Evolutionary conservation across 2,329 filamentous ascomycete species (phyloP), one percentile per base, ranked within the genome.

Genomic region (Hyphodiscus sp.): DNA sequence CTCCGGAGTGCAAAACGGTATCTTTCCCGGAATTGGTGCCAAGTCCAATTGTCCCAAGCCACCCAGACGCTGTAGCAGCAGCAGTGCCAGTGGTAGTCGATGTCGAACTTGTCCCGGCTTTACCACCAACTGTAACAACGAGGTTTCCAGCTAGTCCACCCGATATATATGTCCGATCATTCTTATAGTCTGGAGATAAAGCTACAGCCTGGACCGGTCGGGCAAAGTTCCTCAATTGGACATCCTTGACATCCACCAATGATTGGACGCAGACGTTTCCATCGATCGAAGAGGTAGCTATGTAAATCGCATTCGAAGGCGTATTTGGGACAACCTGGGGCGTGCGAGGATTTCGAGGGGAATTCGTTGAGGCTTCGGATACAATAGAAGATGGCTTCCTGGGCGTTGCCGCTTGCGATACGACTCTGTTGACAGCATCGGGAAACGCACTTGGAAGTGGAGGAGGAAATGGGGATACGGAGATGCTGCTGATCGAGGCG

Each of bases 231-330:
- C 94, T 85, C 26, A 97, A 72, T 54, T 91, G 86, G 2, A 96
- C 91, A 71, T 99, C 94, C 65, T 91, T 95, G 41, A 86, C 73
- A 65, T 99, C 92, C 19, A 94, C 74, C 19, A 99, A 74, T 1
- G 90, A 95, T 54, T 91, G 86, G 0, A 99, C 82, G 64, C 94
- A 97, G 15, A 99, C 89, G 66, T 96, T 92, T 18, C 94, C 95
- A 69, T 99, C 94, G 67, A 95, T 89, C 0, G 94, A 97, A 0
- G 94, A 90, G 1, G 92, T 95, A 1, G 87, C 92, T 61, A 99
- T 88, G 68, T 94, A 89, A 42, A 99, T 95, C 51, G 91, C 86
- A 64, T 96, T 97, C 1, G 89, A 91, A 0, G 90, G 87, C 0
- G 79, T 89, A 55, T 85, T 83, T 0, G 88, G 83, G 1, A 96